These are phyloP conservation scores for Abortiporus biennis DNA, from an alignment of 1,284 basidiomycete genomes.

Conservation along the genomic window DNA sequence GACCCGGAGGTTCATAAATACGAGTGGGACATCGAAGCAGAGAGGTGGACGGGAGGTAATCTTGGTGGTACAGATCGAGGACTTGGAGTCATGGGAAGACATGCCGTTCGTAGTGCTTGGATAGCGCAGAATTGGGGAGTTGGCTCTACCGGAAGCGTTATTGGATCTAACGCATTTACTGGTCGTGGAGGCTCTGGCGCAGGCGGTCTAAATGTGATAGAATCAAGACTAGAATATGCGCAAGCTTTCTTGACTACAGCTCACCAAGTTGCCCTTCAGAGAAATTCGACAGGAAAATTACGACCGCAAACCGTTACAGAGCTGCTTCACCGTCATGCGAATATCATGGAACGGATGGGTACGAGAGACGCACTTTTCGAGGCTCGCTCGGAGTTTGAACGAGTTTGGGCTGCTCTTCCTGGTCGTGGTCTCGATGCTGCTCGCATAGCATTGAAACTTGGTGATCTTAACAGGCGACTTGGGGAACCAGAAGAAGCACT, in stretches of 20 bases:
- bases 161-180: slow-evolving; percentile 31
- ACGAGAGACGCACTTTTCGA: slow-evolving; percentile 47
- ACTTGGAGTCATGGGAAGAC: slow-evolving; percentile 60
- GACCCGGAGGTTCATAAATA: slow-evolving; percentile 52
- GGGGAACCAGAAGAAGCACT: slow-evolving; percentile 49
- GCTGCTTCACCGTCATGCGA: slow-evolving; percentile 58
- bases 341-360: slow-evolving; percentile 65
- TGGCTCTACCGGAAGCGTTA: slow-evolving; percentile 35
- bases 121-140: slow-evolving; percentile 70
- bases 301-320: slow-evolving; percentile 50
- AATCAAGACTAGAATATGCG: slow-evolving; percentile 46
- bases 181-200: slow-evolving; percentile 29
- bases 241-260: slow-evolving; percentile 51
- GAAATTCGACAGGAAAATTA: slow-evolving; percentile 28
- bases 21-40: slow-evolving; percentile 71
- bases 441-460: slow-evolving; percentile 59
- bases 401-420: slow-evolving; percentile 46
- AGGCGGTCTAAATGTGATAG: slow-evolving; percentile 37
- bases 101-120: slow-evolving; percentile 72
- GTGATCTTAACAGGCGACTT: slow-evolving; percentile 53
- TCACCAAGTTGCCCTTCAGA: slow-evolving; percentile 40
- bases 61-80: slow-evolving; percentile 69
- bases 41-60: slow-evolving; percentile 68
- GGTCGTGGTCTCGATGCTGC: slow-evolving; percentile 39
- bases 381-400: slow-evolving; percentile 59